phyloP scores from a whole-genome alignment of 345 rosid species.

The Populus tremula region DNA sequence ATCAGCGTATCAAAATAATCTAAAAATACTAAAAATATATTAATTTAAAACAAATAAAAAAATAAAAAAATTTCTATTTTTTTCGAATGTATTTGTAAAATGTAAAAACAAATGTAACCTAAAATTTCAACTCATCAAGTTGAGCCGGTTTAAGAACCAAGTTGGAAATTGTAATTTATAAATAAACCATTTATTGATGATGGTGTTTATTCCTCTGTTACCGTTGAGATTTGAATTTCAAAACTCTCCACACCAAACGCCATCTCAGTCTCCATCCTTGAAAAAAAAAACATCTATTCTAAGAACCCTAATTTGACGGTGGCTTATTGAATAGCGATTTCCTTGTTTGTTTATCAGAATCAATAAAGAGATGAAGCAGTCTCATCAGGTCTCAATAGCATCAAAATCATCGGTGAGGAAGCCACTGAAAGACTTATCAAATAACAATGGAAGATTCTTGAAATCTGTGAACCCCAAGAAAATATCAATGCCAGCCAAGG shows the following conservation, averaged over 20 bases:
- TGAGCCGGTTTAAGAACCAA: too few relatives aligned
- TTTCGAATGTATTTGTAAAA: too few relatives aligned
- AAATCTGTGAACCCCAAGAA: conserved; percentile 28
- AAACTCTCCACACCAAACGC: not conserved
- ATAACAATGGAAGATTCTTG: conserved; percentile 18
- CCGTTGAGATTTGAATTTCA: conserved; percentile 1
- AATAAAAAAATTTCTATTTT: too few relatives aligned
- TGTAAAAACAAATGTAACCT: too few relatives aligned
- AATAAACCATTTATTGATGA: too few relatives aligned
- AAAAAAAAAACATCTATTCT: not conserved
- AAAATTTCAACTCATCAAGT: too few relatives aligned
- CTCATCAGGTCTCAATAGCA: not conserved
- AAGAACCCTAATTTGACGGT: not conserved
- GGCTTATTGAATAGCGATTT: not conserved
- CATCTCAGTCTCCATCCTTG: not conserved
- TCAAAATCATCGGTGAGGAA: conserved; percentile 26
- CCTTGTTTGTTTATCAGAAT: not conserved
- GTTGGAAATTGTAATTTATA: too few relatives aligned
- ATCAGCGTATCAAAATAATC: too few relatives aligned
- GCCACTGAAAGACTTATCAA: conserved; percentile 37
- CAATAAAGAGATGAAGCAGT: not conserved
- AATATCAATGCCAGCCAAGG: conserved; percentile 15
- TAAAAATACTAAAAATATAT: too few relatives aligned
- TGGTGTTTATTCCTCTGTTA: not conserved
- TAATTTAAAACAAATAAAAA: too few relatives aligned